Conservation (phyloP, 129 eudicot genomes). For the Dittrichia graveolens region DNA sequence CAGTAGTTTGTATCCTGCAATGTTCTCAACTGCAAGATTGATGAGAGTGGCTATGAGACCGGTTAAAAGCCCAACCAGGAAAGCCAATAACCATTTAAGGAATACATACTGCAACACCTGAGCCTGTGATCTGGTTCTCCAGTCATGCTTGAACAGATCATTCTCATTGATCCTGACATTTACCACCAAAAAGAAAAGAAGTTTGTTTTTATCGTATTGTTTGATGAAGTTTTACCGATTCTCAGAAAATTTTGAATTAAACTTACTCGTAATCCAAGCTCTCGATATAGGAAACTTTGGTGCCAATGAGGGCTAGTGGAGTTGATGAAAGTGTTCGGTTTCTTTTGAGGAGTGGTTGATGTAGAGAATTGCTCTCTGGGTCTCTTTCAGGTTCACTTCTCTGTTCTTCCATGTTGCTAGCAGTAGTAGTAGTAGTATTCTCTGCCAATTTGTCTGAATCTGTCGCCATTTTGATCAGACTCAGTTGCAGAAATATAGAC, state of each 20-base stretch:
- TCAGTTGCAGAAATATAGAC: constrained; percentile 18
- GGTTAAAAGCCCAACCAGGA: constrained; percentile 82
- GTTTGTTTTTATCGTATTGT: background rate
- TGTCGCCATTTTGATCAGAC: constrained; percentile 49
- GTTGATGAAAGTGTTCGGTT: constrained; percentile 75
- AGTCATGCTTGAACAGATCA: constrained; percentile 94
- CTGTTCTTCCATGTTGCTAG: constrained; percentile 37
- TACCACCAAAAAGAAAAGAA: background rate
- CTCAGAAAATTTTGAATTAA: background rate
- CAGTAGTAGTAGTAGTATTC: constrained; percentile 9
- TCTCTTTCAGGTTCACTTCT: constrained; percentile 51
- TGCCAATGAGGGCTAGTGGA: constrained; percentile 86
- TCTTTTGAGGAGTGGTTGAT: constrained; percentile 67
- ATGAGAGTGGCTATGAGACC: constrained; percentile 83
- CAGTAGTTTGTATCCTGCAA: constrained; percentile 86
- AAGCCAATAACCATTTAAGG: constrained; percentile 83
- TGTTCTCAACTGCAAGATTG: constrained; percentile 93
- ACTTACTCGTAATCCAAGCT: constrained; percentile 95
- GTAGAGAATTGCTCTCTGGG: constrained; percentile 65
- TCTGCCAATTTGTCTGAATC: constrained; percentile 36
- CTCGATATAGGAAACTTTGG: constrained; percentile 92
- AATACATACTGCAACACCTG: constrained; percentile 86
- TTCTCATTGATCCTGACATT: constrained; percentile 86
- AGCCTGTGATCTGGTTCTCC: constrained; percentile 91
- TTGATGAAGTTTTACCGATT: background rate